Conservation (phyloP, 495 filamentous ascomycete genomes). For the Aspergillus kassunensis region DNA sequence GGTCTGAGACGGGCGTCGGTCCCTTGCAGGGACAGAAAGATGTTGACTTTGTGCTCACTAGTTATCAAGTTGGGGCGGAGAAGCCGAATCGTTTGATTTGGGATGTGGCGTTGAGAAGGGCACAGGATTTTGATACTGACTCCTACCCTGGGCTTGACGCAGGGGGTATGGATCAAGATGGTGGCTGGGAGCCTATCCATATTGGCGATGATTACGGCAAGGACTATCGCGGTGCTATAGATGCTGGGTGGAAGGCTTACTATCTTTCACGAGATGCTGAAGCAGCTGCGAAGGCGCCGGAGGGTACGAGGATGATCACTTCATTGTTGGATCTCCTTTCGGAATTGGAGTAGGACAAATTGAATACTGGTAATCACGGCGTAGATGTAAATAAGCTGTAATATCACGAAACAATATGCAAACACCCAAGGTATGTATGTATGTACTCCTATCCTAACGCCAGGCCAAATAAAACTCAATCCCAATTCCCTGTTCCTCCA, state of each 20-base stretch:
- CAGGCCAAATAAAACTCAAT: slow-evolving; percentile 18
- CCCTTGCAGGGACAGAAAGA: slow-evolving; percentile 27
- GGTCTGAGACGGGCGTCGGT: neutral
- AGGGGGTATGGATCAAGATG: neutral
- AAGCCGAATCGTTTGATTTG: slow-evolving; percentile 67
- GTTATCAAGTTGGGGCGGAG: slow-evolving; percentile 66
- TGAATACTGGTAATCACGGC: neutral
- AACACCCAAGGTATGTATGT: slow-evolving; percentile 1
- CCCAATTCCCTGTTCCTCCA: slow-evolving; percentile 37
- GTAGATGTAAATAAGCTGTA: slow-evolving; percentile 6
- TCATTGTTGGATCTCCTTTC: slow-evolving; percentile 31
- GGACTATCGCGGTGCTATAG: slow-evolving; percentile 56
- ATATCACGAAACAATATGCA: neutral
- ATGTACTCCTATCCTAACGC: neutral
- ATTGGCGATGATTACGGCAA: slow-evolving; percentile 65
- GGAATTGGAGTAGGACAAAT: slow-evolving; percentile 1
- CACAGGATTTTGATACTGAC: slow-evolving; percentile 16
- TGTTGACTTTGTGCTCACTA: slow-evolving; percentile 64
- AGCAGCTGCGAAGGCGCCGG: slow-evolving; percentile 1
- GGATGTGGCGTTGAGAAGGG: slow-evolving; percentile 50
- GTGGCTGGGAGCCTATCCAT: slow-evolving; percentile 52
- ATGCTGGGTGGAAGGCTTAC: slow-evolving; percentile 62
- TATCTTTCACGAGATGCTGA: slow-evolving; percentile 40
- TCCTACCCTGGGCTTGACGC: neutral
- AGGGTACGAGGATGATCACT: slow-evolving; percentile 19